These are phyloP conservation scores for Candida ipomoeae DNA, from an alignment of 805 yeast species.

Conservation along the genomic window DNA sequence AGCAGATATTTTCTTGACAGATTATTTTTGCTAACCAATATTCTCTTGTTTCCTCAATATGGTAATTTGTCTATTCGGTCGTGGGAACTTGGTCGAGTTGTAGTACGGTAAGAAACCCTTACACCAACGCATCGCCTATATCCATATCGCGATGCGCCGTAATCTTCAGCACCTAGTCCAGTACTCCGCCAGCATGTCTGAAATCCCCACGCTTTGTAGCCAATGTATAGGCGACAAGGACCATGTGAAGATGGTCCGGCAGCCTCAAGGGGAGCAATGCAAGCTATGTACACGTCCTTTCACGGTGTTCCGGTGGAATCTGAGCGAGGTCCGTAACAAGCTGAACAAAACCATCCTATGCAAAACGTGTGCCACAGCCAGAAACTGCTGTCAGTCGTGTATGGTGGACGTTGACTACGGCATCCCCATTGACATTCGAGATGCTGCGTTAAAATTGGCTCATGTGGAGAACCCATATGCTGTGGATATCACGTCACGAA, in stretches of 20 bases:
- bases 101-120: background rate
- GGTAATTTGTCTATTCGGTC: too few species aligned
- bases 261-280: constrained; percentile 73
- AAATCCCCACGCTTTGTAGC: constrained; percentile 66
- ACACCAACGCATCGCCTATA: background rate
- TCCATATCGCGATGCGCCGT: constrained; percentile 3
- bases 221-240: constrained; percentile 66
- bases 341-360: constrained; percentile 69
- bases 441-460: constrained; percentile 73
- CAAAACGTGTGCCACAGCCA: constrained; percentile 68
- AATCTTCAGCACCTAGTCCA: background rate
- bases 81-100: background rate
- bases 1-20: background rate
- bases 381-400: constrained; percentile 86
- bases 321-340: constrained; percentile 36
- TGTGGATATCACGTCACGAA: constrained; percentile 25
- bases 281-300: constrained; percentile 82
- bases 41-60: too few species aligned
- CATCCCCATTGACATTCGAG: constrained; percentile 74
- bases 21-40: background rate
- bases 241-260: constrained; percentile 67
- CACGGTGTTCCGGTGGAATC: constrained; percentile 74
- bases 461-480: constrained; percentile 27
- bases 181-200: constrained; percentile 11
- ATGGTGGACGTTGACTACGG: constrained; percentile 78